Percentiles rank a stretch among this genome's conserved stretches.
These are phyloP conservation scores for Sarcodon sp. DNA, from an alignment of 768 basidiomycete species.

Conservation along the genomic window DNA sequence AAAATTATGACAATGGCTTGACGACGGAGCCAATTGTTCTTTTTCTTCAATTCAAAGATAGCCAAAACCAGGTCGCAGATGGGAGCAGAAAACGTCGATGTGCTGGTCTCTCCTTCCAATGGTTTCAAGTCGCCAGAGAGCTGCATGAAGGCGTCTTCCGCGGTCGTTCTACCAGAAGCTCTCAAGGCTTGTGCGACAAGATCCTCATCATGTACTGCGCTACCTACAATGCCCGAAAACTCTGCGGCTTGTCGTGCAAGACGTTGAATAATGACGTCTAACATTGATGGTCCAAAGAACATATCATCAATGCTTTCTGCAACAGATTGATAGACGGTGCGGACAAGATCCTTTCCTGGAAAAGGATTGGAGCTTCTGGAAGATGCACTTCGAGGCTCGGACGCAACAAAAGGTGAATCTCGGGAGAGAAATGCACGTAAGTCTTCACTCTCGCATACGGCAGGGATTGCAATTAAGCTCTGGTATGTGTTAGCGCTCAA, in stretches of 20 bases:
- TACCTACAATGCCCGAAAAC: constrained; percentile 72
- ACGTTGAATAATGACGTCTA: constrained; percentile 88
- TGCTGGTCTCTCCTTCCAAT: constrained; percentile 78
- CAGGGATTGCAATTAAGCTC: constrained; percentile 61
- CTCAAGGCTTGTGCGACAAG: constrained; percentile 70
- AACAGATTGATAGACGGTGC: constrained; percentile 82
- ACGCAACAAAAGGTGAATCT: constrained; percentile 69
- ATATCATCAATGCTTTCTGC: constrained; percentile 95
- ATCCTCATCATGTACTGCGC: constrained; percentile 73
- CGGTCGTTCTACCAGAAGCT: constrained; percentile 48
- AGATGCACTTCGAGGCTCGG: constrained; percentile 21
- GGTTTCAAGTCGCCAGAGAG: constrained; percentile 71
- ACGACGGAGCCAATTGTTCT: constrained; percentile 90
- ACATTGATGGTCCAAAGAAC: constrained; percentile 91
- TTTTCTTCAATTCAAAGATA: constrained; percentile 89
- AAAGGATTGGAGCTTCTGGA: constrained; percentile 31
- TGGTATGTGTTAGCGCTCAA: constrained; percentile 17
- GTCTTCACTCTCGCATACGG: constrained; percentile 73
- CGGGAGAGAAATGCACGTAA: constrained; percentile 79
- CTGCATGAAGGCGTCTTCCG: constrained; percentile 60
- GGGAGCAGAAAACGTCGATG: constrained; percentile 82
- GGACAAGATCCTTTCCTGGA: constrained; percentile 67
- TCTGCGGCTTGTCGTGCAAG: constrained; percentile 85
- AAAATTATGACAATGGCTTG: constrained; percentile 95
- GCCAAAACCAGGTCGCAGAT: constrained; percentile 91